A percentile compares a stretch with the other conserved stretches of the same genome.
Conservation (phyloP, 78 protist genomes). For the Polysphondylium violaceum region DNA sequence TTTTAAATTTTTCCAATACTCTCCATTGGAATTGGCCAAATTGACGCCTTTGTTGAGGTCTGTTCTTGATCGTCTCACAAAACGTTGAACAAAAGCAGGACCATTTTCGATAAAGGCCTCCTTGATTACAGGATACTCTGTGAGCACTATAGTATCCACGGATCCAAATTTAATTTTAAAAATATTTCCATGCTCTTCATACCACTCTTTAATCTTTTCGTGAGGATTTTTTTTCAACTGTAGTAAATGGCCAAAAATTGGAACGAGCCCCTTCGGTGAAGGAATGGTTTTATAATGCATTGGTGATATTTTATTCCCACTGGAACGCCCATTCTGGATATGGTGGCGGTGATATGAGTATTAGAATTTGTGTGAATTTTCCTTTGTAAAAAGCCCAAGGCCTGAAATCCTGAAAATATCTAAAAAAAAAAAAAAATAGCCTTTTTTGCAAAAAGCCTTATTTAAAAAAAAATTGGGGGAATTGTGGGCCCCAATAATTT, state of each 20-base stretch:
- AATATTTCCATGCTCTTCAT: constrained; percentile 42
- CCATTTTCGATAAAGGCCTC: constrained; percentile 27
- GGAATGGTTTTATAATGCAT: too few species aligned
- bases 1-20: constrained; percentile 2
- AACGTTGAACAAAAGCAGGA: background rate
- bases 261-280: too few species aligned
- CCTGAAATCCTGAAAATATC: too few species aligned
- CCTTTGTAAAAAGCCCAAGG: too few species aligned
- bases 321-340: too few species aligned
- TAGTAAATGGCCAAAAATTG: constrained; percentile 12
- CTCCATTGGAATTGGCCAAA: constrained; percentile 36
- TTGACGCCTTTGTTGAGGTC: background rate
- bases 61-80: constrained; percentile 7
- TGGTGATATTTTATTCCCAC: too few species aligned
- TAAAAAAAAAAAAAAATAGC: too few species aligned
- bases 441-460: too few species aligned
- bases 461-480: too few species aligned
- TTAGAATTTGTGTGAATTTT: too few species aligned
- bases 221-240: background rate
- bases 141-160: constrained; percentile 30
- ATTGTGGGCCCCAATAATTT: too few species aligned
- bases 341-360: too few species aligned
- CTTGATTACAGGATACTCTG: constrained; percentile 17
- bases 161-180: constrained; percentile 25
- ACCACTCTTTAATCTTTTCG: constrained; percentile 4